Percentiles rank a stretch among this genome's conserved stretches.
Conservation (phyloP, 2,329 filamentous ascomycete species). For the Fonsecaea monophora region DNA sequence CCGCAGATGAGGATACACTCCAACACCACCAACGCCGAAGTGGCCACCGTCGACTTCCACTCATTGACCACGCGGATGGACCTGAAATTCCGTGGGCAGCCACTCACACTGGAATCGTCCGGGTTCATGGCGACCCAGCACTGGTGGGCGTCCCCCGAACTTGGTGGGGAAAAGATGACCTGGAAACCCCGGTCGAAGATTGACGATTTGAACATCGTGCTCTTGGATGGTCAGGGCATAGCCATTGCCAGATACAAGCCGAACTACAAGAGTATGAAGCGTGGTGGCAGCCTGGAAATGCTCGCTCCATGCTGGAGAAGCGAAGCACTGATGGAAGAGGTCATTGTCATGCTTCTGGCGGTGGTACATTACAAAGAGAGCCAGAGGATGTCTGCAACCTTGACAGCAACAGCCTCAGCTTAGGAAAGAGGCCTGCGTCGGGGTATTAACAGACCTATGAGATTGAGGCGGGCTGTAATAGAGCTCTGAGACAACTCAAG, state of each 20-base stretch:
- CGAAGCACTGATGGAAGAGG: conserved; percentile 4
- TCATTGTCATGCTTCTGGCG: conserved; percentile 8
- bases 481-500: too few species aligned
- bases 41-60: conserved; percentile 13
- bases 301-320: conserved; percentile 10
- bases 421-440: neutral
- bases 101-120: conserved; percentile 2
- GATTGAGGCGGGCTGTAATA: neutral
- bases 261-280: conserved; percentile 14
- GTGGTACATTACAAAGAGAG: conserved; percentile 14
- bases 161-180: conserved; percentile 14
- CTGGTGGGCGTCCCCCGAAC: conserved; percentile 16
- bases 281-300: conserved; percentile 18
- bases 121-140: neutral
- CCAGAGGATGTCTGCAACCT: neutral
- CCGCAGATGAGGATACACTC: conserved; percentile 16
- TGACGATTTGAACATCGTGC: conserved; percentile 21
- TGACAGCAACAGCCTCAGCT: neutral
- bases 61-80: conserved; percentile 5
- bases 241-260: conserved; percentile 23
- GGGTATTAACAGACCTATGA: neutral
- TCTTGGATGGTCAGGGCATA: conserved; percentile 8
- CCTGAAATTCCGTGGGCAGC: neutral
- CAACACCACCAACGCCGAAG: neutral
- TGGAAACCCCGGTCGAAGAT: conserved; percentile 18